A percentile compares a stretch with the other conserved stretches of the same genome.
These are phyloP conservation scores for Dactylellina cionopaga DNA, from an alignment of 2,329 filamentous ascomycete species.

Conservation along the genomic window DNA sequence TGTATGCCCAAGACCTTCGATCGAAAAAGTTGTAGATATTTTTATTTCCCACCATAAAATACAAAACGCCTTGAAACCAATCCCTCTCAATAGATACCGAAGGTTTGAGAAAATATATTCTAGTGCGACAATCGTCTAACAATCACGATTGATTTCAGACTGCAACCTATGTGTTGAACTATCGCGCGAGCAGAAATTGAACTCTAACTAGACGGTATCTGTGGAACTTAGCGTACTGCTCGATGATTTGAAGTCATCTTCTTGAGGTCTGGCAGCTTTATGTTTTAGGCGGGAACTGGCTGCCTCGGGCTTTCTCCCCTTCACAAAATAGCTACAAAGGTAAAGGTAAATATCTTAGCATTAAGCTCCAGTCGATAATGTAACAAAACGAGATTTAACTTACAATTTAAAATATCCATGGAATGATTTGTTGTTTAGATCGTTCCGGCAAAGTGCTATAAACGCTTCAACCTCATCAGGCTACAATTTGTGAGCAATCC, in stretches of 20 bases:
- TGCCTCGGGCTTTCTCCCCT: slow-evolving; percentile 31
- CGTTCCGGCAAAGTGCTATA: slow-evolving; percentile 42
- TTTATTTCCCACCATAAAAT: too few species aligned
- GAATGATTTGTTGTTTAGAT: slow-evolving; percentile 40
- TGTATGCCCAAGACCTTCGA: too few species aligned
- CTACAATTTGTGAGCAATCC: not conserved
- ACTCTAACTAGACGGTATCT: not conserved
- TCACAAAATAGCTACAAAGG: slow-evolving; percentile 34
- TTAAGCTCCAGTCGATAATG: too few species aligned
- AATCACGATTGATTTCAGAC: too few species aligned
- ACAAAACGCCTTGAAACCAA: too few species aligned
- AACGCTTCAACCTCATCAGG: slow-evolving; percentile 49
- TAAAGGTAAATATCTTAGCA: not conserved
- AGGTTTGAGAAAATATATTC: too few species aligned
- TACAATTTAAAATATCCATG: slow-evolving; percentile 51
- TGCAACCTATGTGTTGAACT: too few species aligned
- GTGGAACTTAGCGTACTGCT: slow-evolving; percentile 36
- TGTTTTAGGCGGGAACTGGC: not conserved
- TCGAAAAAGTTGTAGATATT: too few species aligned
- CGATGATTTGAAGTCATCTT: slow-evolving; percentile 11
- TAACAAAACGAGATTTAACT: not conserved
- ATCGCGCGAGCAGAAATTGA: too few species aligned
- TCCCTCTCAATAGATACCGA: too few species aligned
- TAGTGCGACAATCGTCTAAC: too few species aligned
- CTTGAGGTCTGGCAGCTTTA: slow-evolving; percentile 22